Conservation (phyloP, 371 early-diverging fungal genomes). For the Mortierella sp. region DNA sequence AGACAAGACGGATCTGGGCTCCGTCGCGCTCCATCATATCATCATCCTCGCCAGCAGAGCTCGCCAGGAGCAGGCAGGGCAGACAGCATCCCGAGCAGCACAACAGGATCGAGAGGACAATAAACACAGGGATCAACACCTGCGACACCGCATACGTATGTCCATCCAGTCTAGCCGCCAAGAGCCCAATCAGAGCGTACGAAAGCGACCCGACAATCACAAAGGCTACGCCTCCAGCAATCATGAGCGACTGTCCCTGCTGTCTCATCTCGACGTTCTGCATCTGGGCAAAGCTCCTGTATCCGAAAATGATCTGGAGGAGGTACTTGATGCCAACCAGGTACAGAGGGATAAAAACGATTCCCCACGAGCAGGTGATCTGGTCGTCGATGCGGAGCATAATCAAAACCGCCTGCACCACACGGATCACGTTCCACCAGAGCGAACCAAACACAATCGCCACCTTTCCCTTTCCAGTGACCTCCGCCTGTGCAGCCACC, state of each 20-base stretch:
- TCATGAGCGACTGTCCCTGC: constrained; percentile 68
- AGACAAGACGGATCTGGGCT: constrained; percentile 45
- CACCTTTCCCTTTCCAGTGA: constrained; percentile 24
- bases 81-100: constrained; percentile 85
- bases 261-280: constrained; percentile 63
- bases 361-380: constrained; percentile 75
- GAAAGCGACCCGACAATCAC: constrained; percentile 69
- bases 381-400: constrained; percentile 71
- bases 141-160: constrained; percentile 68
- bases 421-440: constrained; percentile 73
- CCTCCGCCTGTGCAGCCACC: constrained; percentile 10
- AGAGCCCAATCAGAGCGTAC: constrained; percentile 81
- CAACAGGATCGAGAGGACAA: constrained; percentile 73
- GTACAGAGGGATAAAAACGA: constrained; percentile 88
- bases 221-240: constrained; percentile 66
- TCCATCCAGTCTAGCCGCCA: constrained; percentile 76
- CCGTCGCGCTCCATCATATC: constrained; percentile 43
- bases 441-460: constrained; percentile 64
- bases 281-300: constrained; percentile 61
- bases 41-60: constrained; percentile 23
- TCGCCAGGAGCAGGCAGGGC: constrained; percentile 67
- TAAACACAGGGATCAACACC: constrained; percentile 87
- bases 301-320: constrained; percentile 65
- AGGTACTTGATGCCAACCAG: constrained; percentile 76
- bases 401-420: constrained; percentile 72